Conservation (phyloP, 1,284 basidiomycete species). For the Puccinia triticina region DNA sequence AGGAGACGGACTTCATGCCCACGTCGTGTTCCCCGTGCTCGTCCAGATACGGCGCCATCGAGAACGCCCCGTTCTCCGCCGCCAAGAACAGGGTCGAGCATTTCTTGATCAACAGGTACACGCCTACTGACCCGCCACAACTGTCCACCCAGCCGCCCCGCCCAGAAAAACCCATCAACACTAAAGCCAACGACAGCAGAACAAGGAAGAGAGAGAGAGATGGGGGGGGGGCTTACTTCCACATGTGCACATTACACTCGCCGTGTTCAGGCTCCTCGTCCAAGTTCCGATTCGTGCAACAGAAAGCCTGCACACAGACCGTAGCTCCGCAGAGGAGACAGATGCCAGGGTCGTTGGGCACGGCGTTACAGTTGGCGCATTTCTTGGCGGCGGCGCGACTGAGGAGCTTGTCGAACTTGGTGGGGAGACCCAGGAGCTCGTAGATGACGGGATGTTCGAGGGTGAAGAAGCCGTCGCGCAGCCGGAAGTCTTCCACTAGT, state of each 20-base stretch:
- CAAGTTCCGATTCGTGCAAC: constrained; percentile 76
- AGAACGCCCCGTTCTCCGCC: constrained; percentile 83
- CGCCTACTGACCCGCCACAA: constrained; percentile 83
- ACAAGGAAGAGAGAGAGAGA: not conserved
- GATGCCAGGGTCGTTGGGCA: constrained; percentile 83
- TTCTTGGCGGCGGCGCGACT: constrained; percentile 70
- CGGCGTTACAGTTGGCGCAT: constrained; percentile 77
- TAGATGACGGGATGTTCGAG: constrained; percentile 85
- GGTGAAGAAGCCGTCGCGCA: constrained; percentile 61
- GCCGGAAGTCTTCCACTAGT: not conserved
- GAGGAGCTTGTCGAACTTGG: constrained; percentile 80
- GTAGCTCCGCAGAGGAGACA: constrained; percentile 87
- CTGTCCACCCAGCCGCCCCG: constrained; percentile 75
- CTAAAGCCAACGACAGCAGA: constrained; percentile 3
- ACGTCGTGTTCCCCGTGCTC: constrained; percentile 91
- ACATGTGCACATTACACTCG: constrained; percentile 93
- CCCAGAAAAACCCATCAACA: constrained; percentile 46
- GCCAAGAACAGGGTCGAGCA: constrained; percentile 92
- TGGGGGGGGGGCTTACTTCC: constrained; percentile 71
- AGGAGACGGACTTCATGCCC: constrained; percentile 74
- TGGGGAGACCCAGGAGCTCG: constrained; percentile 78
- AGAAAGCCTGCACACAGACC: constrained; percentile 89
- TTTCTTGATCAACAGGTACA: constrained; percentile 89
- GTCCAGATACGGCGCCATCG: constrained; percentile 88
- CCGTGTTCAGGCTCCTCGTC: constrained; percentile 66